Percentiles rank a stretch among this genome's conserved stretches.
Conservation (phyloP, 1,284 basidiomycete genomes). For the Cutaneotrichosporon dermatis region DNA sequence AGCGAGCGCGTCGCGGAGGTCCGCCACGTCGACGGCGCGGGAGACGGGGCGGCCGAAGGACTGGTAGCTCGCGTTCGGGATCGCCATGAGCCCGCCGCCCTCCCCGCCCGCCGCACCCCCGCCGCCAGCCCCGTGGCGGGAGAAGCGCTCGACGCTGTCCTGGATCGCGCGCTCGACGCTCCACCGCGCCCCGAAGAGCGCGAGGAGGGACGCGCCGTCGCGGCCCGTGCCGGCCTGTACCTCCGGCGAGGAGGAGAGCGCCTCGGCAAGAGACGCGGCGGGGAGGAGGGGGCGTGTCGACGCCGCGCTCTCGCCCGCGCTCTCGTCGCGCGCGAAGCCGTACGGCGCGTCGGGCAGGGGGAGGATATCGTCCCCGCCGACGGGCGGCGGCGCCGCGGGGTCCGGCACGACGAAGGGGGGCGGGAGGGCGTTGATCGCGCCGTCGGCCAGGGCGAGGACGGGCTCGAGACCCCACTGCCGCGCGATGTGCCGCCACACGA, state of each 20-base stretch:
- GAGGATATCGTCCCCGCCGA: conserved; percentile 16
- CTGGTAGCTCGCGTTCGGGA: conserved; percentile 77
- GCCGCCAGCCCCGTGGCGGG: neutral
- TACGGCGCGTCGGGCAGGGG: conserved; percentile 32
- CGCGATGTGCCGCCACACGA: conserved; percentile 65
- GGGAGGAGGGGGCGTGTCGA: conserved; percentile 51
- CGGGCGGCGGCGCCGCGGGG: conserved; percentile 5
- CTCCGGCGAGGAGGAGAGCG: conserved; percentile 55
- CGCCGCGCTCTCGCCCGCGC: conserved; percentile 35
- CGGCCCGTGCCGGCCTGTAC: conserved; percentile 64
- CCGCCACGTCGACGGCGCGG: conserved; percentile 67
- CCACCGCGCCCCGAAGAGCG: conserved; percentile 61
- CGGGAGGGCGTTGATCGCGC: conserved; percentile 50
- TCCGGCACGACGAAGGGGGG: conserved; percentile 41
- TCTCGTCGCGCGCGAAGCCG: conserved; percentile 35
- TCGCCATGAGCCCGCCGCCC: conserved; percentile 61
- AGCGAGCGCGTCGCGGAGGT: conserved; percentile 71
- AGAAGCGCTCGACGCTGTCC: conserved; percentile 50
- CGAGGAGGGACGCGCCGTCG: conserved; percentile 57
- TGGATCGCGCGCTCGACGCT: conserved; percentile 67
- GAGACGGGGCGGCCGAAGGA: conserved; percentile 64
- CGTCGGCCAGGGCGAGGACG: conserved; percentile 57
- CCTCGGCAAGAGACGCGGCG: conserved; percentile 55
- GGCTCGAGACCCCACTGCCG: conserved; percentile 64
- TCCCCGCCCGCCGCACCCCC: neutral